Evolutionary conservation across 805 yeast genomes (phyloP).

Genomic region (Helenozyma rhizophorensis): DNA sequence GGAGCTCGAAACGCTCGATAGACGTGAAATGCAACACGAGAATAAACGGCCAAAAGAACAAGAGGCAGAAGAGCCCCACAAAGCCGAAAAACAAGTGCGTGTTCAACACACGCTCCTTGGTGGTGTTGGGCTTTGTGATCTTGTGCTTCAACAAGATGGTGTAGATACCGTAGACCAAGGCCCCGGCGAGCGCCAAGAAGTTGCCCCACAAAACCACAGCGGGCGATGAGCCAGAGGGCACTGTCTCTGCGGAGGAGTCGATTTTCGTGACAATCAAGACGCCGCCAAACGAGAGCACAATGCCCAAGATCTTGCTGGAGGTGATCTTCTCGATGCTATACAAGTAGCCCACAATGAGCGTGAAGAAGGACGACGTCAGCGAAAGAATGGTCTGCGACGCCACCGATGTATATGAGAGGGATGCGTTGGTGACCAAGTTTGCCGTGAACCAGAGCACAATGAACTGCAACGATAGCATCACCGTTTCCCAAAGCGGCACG

Average conservation of each 20-base stretch:
- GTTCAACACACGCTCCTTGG: conserved; percentile 70
- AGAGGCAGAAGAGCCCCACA: conserved; percentile 79
- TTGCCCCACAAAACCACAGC: conserved; percentile 58
- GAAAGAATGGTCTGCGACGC: conserved; percentile 92
- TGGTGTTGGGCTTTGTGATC: conserved; percentile 41
- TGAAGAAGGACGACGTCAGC: conserved; percentile 90
- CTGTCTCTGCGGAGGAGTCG: conserved; percentile 40
- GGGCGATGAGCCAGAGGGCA: conserved; percentile 10
- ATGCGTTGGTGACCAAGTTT: conserved; percentile 79
- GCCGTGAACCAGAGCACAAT: conserved; percentile 88
- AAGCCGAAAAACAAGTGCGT: conserved; percentile 91
- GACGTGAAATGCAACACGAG: conserved; percentile 59
- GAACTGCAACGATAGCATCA: conserved; percentile 72
- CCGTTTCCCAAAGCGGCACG: conserved; percentile 53
- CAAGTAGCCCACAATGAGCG: conserved; percentile 73
- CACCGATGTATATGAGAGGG: conserved; percentile 83
- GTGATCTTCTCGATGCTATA: conserved; percentile 69
- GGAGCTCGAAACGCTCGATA: conserved; percentile 69
- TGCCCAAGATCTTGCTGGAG: conserved; percentile 60
- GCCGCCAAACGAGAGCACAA: conserved; percentile 70
- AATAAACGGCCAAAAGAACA: conserved; percentile 80
- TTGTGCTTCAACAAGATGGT: conserved; percentile 76
- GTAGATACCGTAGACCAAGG: conserved; percentile 86
- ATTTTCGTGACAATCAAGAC: conserved; percentile 72
- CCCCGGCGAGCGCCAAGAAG: conserved; percentile 74